Evolutionary conservation across 768 basidiomycete species (phyloP), one percentile per base, ranked within the genome.

Genomic region (Tricholoma sp.): DNA sequence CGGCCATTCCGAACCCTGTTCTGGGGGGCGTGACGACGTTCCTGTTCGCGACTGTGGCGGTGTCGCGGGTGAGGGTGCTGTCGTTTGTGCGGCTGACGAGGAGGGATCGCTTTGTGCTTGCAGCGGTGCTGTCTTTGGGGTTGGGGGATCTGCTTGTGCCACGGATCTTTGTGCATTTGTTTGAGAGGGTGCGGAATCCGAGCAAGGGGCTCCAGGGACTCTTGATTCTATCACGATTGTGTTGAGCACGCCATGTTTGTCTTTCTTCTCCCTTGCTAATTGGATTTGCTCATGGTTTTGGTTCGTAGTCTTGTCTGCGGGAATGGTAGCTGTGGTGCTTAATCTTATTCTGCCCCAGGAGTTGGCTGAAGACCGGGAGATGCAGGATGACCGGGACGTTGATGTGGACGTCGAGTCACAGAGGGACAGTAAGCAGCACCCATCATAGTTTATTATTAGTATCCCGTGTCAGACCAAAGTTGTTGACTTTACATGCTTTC

Each of bases 21-120:
- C 79, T 91, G 0, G 91, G 91, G 2, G 90, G 91, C 2, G 89
- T 93, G 2, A 94, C 91, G 10, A 92, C 91, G 2, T 93, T 93
- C 78, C 76, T 93, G 9, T 93, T 94, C 65, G 86, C 88, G 0
- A 84, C 78, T 41, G 90, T 93, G 28, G 78, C 80, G 13, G 79
- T 81, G 6, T 88, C 86, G 0, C 89, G 91, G 31, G 51, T 88
- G 24, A 80, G 87, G 18, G 88, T 93, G 3, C 74, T 94, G 28
- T 76, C 82, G 2, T 80, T 80, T 60, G 71, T 80, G 31, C 62
- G 68, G 15, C 90, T 85, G 64, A 81, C 80, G n/a, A 77, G 89
- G 1, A 72, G 85, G 8, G 85, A 88, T 53, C 76, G 86, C 18
- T 88, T 88, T 69, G 74, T 91, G 13, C 80, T 91, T 24, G 83